Percentiles rank a stretch among this genome's conserved stretches.
These are phyloP conservation scores for Mollisia scopiformis DNA, from an alignment of 2,329 filamentous ascomycete species.

Conservation along the genomic window DNA sequence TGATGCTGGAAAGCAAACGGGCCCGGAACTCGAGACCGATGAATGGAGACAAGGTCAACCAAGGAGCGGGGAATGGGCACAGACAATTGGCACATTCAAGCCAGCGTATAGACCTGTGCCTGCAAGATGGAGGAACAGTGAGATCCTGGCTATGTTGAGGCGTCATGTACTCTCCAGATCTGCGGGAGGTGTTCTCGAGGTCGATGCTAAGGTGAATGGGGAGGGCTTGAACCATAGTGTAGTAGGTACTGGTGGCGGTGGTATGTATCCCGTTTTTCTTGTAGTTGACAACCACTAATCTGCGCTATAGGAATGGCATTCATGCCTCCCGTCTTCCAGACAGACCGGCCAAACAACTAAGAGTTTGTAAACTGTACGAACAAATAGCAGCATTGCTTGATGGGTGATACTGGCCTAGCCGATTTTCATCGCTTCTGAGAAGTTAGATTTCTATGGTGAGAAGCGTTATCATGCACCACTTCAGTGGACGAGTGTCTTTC, in stretches of 20 bases:
- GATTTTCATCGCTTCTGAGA: too few relatives aligned
- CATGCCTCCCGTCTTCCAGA: conserved; percentile 38
- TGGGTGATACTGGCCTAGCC: too few relatives aligned
- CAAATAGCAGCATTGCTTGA: neutral
- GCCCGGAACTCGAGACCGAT: conserved; percentile 32
- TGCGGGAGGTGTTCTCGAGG: conserved; percentile 53
- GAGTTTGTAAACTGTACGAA: neutral
- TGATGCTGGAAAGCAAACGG: conserved; percentile 32
- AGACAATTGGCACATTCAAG: conserved; percentile 93
- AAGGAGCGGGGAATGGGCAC: conserved; percentile 84
- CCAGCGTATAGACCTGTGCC: conserved; percentile 93
- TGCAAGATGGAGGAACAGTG: conserved; percentile 79
- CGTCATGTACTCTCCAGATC: conserved; percentile 77
- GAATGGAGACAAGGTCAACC: conserved; percentile 39
- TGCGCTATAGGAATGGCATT: conserved; percentile 37
- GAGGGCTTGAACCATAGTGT: conserved; percentile 25
- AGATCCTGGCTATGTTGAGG: conserved; percentile 76
- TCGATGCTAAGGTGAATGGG: conserved; percentile 21
- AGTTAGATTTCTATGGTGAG: too few relatives aligned
- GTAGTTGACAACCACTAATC: conserved; percentile 4
- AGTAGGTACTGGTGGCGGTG: conserved; percentile 30
- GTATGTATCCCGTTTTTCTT: conserved; percentile 21
- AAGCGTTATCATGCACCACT: too few relatives aligned
- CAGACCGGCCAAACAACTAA: conserved; percentile 23
- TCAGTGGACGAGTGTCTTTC: too few relatives aligned